Conservation (phyloP, 140 eudicot genomes). For the Bidens hawaiensis region DNA sequence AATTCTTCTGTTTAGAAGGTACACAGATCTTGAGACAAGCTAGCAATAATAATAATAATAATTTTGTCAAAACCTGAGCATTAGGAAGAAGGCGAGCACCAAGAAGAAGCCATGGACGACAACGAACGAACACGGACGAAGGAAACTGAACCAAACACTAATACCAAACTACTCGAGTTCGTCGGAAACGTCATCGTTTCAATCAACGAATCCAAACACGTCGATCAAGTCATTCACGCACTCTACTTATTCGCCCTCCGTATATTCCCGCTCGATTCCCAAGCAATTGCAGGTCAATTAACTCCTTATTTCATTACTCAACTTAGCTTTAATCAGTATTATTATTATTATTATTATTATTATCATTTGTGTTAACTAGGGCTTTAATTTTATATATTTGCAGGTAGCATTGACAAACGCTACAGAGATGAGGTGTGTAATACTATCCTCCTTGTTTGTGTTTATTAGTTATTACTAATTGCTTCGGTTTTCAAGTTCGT, state of each 20-base stretch:
- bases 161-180: not conserved
- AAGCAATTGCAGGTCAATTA: conserved; percentile 51
- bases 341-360: too few species aligned
- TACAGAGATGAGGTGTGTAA: conserved; percentile 60
- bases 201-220: not conserved
- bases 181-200: not conserved
- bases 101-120: too few species aligned
- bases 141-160: not conserved
- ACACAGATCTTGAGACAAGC: too few species aligned
- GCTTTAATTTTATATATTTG: conserved; percentile 13
- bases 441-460: not conserved
- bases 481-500: too few species aligned
- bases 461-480: not conserved
- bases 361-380: not conserved
- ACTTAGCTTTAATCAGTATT: too few species aligned
- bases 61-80: too few species aligned
- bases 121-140: not conserved
- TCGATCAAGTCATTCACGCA: not conserved
- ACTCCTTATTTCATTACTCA: too few species aligned
- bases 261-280: conserved; percentile 59
- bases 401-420: conserved; percentile 57
- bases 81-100: too few species aligned
- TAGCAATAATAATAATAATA: too few species aligned
- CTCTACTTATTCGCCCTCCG: conserved; percentile 10
- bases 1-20: too few species aligned